phyloP scores from a whole-genome alignment of 1,284 basidiomycete species.

The Malassezia arunalokei region DNA sequence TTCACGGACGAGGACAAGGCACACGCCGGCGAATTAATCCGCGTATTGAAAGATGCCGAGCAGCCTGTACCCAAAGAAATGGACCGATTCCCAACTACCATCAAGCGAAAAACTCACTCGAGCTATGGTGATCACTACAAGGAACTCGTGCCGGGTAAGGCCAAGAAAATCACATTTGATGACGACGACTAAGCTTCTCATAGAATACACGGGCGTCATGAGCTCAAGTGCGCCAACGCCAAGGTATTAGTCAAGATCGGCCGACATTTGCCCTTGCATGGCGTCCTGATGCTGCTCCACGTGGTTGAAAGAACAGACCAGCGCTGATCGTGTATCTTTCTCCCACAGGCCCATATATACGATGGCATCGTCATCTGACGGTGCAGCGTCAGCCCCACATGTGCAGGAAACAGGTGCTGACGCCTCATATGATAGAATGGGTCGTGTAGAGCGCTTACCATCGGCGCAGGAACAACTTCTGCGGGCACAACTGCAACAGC shows the following conservation, averaged over 20 bases:
- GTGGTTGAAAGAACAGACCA: neutral
- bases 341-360: neutral
- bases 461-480: conserved; percentile 29
- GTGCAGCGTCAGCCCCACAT: neutral
- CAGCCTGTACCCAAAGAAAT: conserved; percentile 60
- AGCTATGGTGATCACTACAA: conserved; percentile 50
- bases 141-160: conserved; percentile 56
- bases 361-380: neutral
- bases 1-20: conserved; percentile 57
- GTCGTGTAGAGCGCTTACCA: neutral
- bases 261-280: neutral
- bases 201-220: too few species aligned
- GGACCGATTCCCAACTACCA: conserved; percentile 78
- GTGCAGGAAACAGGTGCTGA: neutral
- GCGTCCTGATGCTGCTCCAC: neutral
- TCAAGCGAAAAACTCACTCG: conserved; percentile 85
- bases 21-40: conserved; percentile 86
- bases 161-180: conserved; percentile 52
- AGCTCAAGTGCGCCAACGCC: too few species aligned
- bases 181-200: conserved; percentile 14
- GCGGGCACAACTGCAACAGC: conserved; percentile 32
- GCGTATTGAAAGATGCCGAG: conserved; percentile 77
- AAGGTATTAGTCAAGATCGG: neutral
- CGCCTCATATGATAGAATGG: neutral
- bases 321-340: neutral